A percentile compares a stretch with the other conserved stretches of the same genome.
Evolutionary conservation across 164 flowering plant genomes (phyloP).

Genomic region (Dillenia turbinata): DNA sequence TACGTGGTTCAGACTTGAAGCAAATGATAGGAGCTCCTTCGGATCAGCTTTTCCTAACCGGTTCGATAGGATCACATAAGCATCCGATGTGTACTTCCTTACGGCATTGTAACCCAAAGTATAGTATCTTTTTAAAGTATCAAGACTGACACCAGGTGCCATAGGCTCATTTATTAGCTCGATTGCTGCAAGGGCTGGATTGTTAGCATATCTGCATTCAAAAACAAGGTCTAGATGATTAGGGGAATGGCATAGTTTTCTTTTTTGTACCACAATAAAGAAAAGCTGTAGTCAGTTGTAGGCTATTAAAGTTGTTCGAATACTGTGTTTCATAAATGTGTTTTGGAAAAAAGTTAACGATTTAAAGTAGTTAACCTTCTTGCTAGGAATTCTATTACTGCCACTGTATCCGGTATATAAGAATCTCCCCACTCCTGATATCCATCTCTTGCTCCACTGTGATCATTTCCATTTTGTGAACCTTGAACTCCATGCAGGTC

Average conservation of each 20-base stretch:
- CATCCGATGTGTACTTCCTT: constrained; percentile 16
- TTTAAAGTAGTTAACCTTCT: constrained; percentile 4
- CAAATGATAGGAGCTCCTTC: constrained; percentile 16
- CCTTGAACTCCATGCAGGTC: constrained; percentile 21
- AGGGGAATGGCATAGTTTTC: no score
- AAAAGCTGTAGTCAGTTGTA: no score
- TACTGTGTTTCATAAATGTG: no score
- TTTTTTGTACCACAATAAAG: no score
- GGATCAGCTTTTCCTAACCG: constrained; percentile 13
- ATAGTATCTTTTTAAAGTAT: constrained; percentile 13
- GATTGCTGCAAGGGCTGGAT: constrained; percentile 15
- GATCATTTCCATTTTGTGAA: constrained; percentile 21
- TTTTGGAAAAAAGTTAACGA: no score
- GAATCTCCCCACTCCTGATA: constrained; percentile 21
- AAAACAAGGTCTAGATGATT: background rate
- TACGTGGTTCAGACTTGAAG: background rate
- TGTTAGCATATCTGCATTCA: constrained; percentile 12
- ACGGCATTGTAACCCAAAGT: constrained; percentile 23
- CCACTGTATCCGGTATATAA: constrained; percentile 9
- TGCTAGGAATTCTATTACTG: constrained; percentile 23
- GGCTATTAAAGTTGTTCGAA: no score
- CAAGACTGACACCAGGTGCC: constrained; percentile 15
- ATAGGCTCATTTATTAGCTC: constrained; percentile 31
- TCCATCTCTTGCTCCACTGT: constrained; percentile 25
- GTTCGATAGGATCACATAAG: constrained; percentile 23